A percentile compares a stretch with the other conserved stretches of the same genome.
Evolutionary conservation across 108 stramenopile species (phyloP).

Genomic region (Cylindrotheca fusiformis): DNA sequence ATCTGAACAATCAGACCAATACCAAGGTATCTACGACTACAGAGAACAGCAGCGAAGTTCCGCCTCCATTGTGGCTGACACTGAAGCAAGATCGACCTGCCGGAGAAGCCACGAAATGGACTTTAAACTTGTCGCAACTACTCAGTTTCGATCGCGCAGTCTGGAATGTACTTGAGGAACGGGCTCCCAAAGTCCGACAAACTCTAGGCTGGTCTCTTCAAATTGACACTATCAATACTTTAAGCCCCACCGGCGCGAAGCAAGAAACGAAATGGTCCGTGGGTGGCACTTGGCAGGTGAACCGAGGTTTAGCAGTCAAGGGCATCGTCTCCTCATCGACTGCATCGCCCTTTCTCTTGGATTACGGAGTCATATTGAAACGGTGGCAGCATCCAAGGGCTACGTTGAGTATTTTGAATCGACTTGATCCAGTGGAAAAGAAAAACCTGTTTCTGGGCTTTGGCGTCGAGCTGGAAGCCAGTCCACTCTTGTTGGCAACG

Average conservation of each 20-base stretch:
- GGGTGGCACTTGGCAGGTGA: slow-evolving; percentile 27
- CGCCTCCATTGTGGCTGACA: slow-evolving; percentile 29
- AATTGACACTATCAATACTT: slow-evolving; percentile 13
- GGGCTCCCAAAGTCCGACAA: slow-evolving; percentile 30
- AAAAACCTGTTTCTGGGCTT: slow-evolving; percentile 18
- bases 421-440: slow-evolving; percentile 8
- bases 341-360: background rate
- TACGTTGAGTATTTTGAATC: slow-evolving; percentile 20
- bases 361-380: slow-evolving; percentile 25
- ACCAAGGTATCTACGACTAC: background rate
- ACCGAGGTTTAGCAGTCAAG: slow-evolving; percentile 24
- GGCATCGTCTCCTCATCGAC: background rate
- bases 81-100: slow-evolving; percentile 16
- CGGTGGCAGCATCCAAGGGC: slow-evolving; percentile 23
- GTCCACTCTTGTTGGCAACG: background rate
- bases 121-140: slow-evolving; percentile 27
- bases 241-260: background rate
- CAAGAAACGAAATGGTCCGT: slow-evolving; percentile 3
- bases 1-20: slow-evolving; percentile 9
- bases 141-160: slow-evolving; percentile 29
- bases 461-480: slow-evolving; percentile 25
- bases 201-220: slow-evolving; percentile 29
- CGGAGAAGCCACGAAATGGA: slow-evolving; percentile 8
- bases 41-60: background rate
- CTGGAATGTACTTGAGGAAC: slow-evolving; percentile 30